A percentile compares a stretch with the other conserved stretches of the same genome.
Evolutionary conservation across 371 early-diverging fungal genomes (phyloP).

Genomic region (Paraphysoderma sedebokerense): DNA sequence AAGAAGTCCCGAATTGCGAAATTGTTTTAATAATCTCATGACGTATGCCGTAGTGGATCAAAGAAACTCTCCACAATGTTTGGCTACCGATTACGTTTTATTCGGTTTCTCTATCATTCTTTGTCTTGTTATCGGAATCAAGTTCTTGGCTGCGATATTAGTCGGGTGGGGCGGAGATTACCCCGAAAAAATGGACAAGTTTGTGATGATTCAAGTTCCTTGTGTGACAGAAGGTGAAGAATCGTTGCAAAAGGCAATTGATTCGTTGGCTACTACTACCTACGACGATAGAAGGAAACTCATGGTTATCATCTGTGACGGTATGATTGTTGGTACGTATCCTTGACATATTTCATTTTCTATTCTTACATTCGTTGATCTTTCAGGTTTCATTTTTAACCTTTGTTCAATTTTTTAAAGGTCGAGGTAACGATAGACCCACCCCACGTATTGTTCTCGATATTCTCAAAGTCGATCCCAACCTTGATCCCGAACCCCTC

Average conservation of each 20-base stretch:
- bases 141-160: slow-evolving; percentile 4
- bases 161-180: background rate
- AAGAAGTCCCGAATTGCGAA: background rate
- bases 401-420: too few species aligned
- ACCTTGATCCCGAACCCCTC: slow-evolving; percentile 73
- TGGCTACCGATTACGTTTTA: slow-evolving; percentile 3
- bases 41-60: background rate
- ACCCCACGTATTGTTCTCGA: slow-evolving; percentile 95
- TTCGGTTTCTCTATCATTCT: slow-evolving; percentile 5
- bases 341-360: too few species aligned
- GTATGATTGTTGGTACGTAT: slow-evolving; percentile 11
- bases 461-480: slow-evolving; percentile 78
- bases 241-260: slow-evolving; percentile 21
- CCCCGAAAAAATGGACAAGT: slow-evolving; percentile 9
- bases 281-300: slow-evolving; percentile 23
- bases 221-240: slow-evolving; percentile 30
- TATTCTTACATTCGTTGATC: too few species aligned
- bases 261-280: slow-evolving; percentile 21
- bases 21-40: background rate
- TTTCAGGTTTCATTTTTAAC: too few species aligned
- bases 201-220: slow-evolving; percentile 25
- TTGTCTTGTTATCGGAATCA: slow-evolving; percentile 1
- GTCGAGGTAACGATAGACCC: slow-evolving; percentile 87
- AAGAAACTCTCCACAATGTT: background rate
- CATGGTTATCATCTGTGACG: slow-evolving; percentile 31